These are phyloP conservation scores for Cercophora scortea DNA, from an alignment of 495 filamentous ascomycete genomes.

Conservation along the genomic window DNA sequence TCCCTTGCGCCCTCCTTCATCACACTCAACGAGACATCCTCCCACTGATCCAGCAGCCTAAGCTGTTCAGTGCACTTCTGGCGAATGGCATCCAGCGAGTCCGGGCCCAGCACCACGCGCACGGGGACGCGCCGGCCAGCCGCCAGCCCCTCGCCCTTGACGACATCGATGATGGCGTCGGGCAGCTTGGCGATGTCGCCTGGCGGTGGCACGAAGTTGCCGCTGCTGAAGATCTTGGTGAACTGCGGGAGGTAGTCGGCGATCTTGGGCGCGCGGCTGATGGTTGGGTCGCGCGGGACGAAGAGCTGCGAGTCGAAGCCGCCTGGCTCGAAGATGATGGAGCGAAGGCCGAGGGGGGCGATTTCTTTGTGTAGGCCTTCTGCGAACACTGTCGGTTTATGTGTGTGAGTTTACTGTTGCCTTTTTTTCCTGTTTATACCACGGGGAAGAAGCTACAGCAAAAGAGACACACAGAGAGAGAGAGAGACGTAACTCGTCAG, in stretches of 20 bases:
- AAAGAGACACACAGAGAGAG: background rate
- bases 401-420: background rate
- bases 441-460: background rate
- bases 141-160: conserved; percentile 9
- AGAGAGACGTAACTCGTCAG: conserved; percentile 5
- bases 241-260: conserved; percentile 11
- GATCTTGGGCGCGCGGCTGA: conserved; percentile 1
- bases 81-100: conserved; percentile 4
- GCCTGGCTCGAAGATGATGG: conserved; percentile 16
- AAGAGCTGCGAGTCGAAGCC: conserved; percentile 8
- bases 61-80: conserved; percentile 14
- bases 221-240: background rate
- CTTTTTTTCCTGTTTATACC: no score
- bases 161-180: conserved; percentile 9
- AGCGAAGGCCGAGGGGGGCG: conserved; percentile 5
- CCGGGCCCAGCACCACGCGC: conserved; percentile 9
- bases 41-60: conserved; percentile 7
- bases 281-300: background rate
- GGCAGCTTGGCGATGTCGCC: conserved; percentile 14
- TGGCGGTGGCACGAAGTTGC: background rate
- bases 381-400: conserved; percentile 7
- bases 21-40: conserved; percentile 7
- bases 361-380: conserved; percentile 15
- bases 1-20: conserved; percentile 8
- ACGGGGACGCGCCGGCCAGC: conserved; percentile 3